phyloP scores from a whole-genome alignment of 768 basidiomycete genomes.

The Boletus barrowsii region DNA sequence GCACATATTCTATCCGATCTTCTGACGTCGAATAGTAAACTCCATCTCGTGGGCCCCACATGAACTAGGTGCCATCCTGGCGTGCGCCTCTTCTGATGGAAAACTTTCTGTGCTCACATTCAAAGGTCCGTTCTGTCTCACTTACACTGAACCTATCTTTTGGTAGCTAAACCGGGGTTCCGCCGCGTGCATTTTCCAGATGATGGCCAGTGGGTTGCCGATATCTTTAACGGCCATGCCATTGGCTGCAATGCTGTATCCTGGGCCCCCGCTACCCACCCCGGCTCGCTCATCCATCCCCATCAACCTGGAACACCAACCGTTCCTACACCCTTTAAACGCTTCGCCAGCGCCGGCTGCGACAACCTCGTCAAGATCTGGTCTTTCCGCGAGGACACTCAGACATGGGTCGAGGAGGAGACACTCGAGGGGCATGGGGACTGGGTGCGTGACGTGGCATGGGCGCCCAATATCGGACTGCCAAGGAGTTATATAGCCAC shows the following conservation, averaged over 20 bases:
- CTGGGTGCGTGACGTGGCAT: constrained; percentile 99
- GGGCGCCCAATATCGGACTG: constrained; percentile 96
- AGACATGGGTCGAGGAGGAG: constrained; percentile 91
- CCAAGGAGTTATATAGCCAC: constrained; percentile 95
- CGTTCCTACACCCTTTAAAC: constrained; percentile 65
- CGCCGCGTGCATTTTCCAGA: constrained; percentile 44
- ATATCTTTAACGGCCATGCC: constrained; percentile 92
- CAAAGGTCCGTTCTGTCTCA: constrained; percentile 65
- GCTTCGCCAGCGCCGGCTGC: constrained; percentile 94
- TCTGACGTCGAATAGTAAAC: constrained; percentile 61
- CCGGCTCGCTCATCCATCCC: constrained; percentile 79
- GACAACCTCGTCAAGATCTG: constrained; percentile 95
- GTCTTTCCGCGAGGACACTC: constrained; percentile 83
- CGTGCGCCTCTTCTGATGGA: constrained; percentile 96
- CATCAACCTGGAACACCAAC: constrained; percentile 41
- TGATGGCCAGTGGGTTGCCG: constrained; percentile 94
- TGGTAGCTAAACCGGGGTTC: too few species aligned
- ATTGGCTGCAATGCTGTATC: constrained; percentile 97
- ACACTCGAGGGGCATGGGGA: constrained; percentile 89
- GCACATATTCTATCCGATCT: not conserved
- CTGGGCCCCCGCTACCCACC: constrained; percentile 91
- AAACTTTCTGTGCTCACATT: constrained; percentile 95
- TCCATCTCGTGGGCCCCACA: constrained; percentile 99
- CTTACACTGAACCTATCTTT: not conserved
- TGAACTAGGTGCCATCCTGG: constrained; percentile 93